Base-by-base conservation (phyloP, 2,329 filamentous ascomycete species). In the Zymoseptoria crescenta region DNA sequence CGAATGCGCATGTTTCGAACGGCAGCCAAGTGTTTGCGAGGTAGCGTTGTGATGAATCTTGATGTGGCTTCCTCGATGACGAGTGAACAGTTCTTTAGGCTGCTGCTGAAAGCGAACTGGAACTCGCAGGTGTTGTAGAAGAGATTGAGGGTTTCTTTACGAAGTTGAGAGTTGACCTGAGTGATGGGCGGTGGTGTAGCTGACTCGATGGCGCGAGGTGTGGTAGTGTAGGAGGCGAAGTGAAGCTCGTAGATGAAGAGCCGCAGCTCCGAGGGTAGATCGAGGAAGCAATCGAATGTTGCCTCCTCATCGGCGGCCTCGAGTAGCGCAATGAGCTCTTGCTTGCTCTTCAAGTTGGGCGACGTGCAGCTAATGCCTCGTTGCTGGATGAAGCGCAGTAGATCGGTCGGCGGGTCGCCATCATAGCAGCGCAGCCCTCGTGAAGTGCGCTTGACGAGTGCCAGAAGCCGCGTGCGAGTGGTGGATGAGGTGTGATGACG, bases 241-340 rank as follows among this genome's bases (percentile, higher is more conserved):
- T 56, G 54, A 19, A 49, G 30, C 8, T 30, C 54, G 21, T 50
- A 56, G 10, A 51, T n/a, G n/a, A 10, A 20, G 16, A 50, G 21
- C n/a, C 54, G 10, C 21, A 56, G 8, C 45, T 56, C 54, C 7
- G 48, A 2, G 3, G 54, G 54, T 1, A 56, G 45, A 9, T 56
- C 21, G 8, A 56, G 24, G 29, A 56, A 51, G 19, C 45, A 21
- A 28, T 41, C 41, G 24, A 56, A 56, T 8, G 51, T 52, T 16
- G 49, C 68, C 27, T 75, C 74, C 8, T 75, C 74, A 56, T 83
- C 81, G 58, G 84, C 76, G 66, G 84, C 84, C 69, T 85, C 83
- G 8, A 82, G 74, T 27, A 29, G 16, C 20, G 24, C 8, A 10
- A 52, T 52, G n/a, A 52, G 51, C 29, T 27, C 51, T 3, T 19